Base-by-base conservation (phyloP, 139 green algal genomes). In the Chlamydomonas sphaeroides region DNA sequence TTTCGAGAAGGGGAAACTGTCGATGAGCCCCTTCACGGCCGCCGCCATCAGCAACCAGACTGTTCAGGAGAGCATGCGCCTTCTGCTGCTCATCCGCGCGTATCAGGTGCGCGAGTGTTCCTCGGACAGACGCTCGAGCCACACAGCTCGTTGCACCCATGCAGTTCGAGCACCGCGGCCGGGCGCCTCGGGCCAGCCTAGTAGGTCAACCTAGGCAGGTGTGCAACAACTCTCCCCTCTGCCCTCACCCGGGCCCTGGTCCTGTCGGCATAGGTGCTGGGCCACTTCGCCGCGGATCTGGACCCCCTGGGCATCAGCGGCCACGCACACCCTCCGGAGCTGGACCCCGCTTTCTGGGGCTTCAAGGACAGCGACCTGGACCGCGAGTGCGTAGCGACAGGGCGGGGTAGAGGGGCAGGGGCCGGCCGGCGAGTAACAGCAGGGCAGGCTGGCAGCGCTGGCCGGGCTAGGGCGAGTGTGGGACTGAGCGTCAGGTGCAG, bases 351-450 rank as follows among this genome's bases (percentile, higher is more conserved):
- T 0, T 93, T 93, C 65, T 99, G 98, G 83, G 97, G 97, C 65
- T 99, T 99, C 88, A 95, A 88, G 7, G 96, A 99, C 56, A 88
- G 79, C 8, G 97, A 99, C 87, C 80, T 99, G 77, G 97, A 99
- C 89, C 86, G 95, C n/a, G 95, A 99, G 93, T 96, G 86, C 91
- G 93, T 73, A 20, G 11, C 25, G 18, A 36, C 0, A 1, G 20
- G 38, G 25, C 38, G 20, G n/a, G n/a, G n/a, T n/a, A n/a, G n/a
- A n/a, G n/a, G n/a, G n/a, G n/a, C n/a, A n/a, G n/a, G n/a, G n/a
- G n/a, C n/a, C n/a, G n/a, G n/a, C n/a, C n/a, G n/a, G n/a, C n/a
- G n/a, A n/a, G n/a, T n/a, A n/a, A n/a, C n/a, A n/a, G n/a, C n/a
- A n/a, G n/a, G n/a, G n/a, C 51, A 28, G 51, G 15, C 14, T 17